A percentile compares a stretch with the other conserved stretches of the same genome.
Conservation (phyloP, 2,329 filamentous ascomycete genomes). For the Monosporascus sp. region DNA sequence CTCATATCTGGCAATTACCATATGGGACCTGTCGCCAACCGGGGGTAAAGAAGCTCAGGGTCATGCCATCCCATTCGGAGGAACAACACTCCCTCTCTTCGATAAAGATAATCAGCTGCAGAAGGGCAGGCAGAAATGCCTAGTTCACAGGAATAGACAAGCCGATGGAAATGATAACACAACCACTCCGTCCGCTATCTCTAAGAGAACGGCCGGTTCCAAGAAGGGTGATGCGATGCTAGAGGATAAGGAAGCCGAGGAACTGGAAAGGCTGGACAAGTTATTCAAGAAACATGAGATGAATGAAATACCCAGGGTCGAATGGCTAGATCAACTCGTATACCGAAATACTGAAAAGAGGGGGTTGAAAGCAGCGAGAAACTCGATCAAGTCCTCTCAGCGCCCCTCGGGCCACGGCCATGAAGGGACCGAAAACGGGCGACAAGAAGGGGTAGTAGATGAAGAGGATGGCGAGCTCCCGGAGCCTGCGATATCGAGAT, state of each 20-base stretch:
- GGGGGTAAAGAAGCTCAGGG: constrained; percentile 64
- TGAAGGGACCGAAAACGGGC: constrained; percentile 29
- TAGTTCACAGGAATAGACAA: constrained; percentile 71
- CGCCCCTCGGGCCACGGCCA: constrained; percentile 33
- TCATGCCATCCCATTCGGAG: constrained; percentile 86
- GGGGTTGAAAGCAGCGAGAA: constrained; percentile 57
- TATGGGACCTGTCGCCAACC: constrained; percentile 88
- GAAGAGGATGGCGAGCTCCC: constrained; percentile 39
- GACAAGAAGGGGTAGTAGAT: constrained; percentile 23
- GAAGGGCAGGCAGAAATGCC: constrained; percentile 89
- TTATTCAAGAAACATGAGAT: constrained; percentile 97
- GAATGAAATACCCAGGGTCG: constrained; percentile 86
- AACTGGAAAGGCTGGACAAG: constrained; percentile 82
- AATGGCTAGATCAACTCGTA: constrained; percentile 93
- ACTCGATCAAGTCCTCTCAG: constrained; percentile 54
- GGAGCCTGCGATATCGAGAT: constrained; percentile 49
- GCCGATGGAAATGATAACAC: constrained; percentile 82
- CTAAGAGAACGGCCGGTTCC: constrained; percentile 47
- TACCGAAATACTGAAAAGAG: constrained; percentile 85
- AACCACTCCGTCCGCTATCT: constrained; percentile 66
- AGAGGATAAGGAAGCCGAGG: constrained; percentile 68
- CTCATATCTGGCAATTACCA: constrained; percentile 81
- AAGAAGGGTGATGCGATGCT: constrained; percentile 43
- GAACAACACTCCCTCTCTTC: constrained; percentile 88
- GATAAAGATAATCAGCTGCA: constrained; percentile 86